Percentiles rank a stretch among this genome's conserved stretches.
Evolutionary conservation across 2,329 filamentous ascomycete species (phyloP).

Genomic region (Talaromyces sp.): DNA sequence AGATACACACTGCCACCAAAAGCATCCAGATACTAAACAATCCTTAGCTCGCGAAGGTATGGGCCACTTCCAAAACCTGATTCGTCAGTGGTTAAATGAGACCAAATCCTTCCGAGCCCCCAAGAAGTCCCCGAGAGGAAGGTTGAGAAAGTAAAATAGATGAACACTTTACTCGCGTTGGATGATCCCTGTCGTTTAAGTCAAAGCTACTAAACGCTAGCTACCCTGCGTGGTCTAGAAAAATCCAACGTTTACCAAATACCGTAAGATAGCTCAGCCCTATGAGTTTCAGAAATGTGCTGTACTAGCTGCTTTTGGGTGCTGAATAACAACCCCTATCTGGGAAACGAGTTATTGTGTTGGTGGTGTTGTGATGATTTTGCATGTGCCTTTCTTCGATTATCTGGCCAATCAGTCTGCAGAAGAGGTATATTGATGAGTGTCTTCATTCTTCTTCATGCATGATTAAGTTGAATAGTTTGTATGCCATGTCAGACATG

Average conservation of each 20-base stretch:
- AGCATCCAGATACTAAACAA: background rate
- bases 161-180: too few relatives aligned
- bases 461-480: background rate
- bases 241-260: background rate
- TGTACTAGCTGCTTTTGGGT: background rate
- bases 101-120: background rate
- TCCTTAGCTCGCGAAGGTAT: background rate
- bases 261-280: background rate
- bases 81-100: background rate
- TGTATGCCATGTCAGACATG: background rate
- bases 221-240: background rate
- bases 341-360: too few relatives aligned
- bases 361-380: background rate
- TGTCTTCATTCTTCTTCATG: background rate
- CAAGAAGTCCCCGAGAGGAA: background rate
- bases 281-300: background rate
- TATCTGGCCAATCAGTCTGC: background rate
- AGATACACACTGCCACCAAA: background rate
- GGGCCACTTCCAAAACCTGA: background rate
- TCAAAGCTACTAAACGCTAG: background rate
- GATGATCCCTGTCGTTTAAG: background rate
- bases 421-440: background rate
- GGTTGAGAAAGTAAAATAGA: background rate
- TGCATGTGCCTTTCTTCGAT: background rate
- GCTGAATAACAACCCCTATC: background rate